These are phyloP conservation scores for Ceratocystis cacaofunesta DNA, from an alignment of 2,329 filamentous ascomycete species.

Conservation along the genomic window DNA sequence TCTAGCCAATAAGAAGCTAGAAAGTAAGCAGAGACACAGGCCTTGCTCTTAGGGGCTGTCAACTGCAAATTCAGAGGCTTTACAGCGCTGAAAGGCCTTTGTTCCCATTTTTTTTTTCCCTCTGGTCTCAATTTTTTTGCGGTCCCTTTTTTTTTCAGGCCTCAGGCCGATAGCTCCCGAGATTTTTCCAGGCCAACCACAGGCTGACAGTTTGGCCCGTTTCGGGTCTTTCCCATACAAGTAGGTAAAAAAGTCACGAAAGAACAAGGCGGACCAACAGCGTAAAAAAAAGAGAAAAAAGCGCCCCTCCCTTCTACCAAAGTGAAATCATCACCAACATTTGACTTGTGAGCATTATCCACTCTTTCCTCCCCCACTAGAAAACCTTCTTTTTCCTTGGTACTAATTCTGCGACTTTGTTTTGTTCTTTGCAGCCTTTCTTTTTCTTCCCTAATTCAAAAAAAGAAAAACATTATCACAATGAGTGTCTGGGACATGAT, in stretches of 20 bases:
- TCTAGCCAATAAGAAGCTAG: constrained; percentile 11
- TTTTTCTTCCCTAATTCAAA: constrained; percentile 8
- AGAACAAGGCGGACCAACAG: not conserved
- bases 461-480: constrained; percentile 23
- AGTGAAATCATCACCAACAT: constrained; percentile 11
- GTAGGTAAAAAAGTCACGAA: not conserved
- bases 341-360: constrained; percentile 7
- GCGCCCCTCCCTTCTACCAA: constrained; percentile 2
- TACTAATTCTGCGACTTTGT: not conserved
- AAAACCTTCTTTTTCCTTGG: not conserved
- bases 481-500: constrained; percentile 56
- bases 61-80: not conserved
- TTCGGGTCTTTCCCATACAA: not conserved
- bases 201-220: constrained; percentile 7
- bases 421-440: not conserved
- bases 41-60: not conserved
- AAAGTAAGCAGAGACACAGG: constrained; percentile 14
- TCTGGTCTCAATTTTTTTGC: not conserved
- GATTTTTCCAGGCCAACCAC: constrained; percentile 17
- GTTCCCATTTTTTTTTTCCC: not conserved
- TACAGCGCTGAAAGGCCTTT: not conserved
- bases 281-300: constrained; percentile 10
- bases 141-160: constrained; percentile 3
- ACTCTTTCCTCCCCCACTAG: not conserved
- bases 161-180: constrained; percentile 16